Evolutionary conservation across 2,329 filamentous ascomycete genomes (phyloP).

Genomic region (Alternaria sp.): DNA sequence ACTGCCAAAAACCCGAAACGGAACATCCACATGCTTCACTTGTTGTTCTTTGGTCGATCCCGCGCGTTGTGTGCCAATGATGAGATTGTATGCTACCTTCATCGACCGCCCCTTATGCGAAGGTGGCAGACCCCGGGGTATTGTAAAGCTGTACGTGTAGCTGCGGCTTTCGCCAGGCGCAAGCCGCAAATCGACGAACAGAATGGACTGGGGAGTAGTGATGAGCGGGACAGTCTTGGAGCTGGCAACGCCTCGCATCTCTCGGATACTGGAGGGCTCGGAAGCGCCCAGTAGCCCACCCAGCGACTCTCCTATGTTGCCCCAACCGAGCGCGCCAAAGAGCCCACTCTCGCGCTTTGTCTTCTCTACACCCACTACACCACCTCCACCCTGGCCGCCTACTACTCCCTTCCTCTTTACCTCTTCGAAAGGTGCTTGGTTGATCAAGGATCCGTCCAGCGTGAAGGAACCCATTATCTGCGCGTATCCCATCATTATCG

Average conservation of each 20-base stretch:
- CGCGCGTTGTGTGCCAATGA: constrained; percentile 88
- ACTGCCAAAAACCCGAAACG: constrained; percentile 90
- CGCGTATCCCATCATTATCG: constrained; percentile 96
- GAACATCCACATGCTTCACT: constrained; percentile 88
- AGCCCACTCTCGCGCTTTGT: constrained; percentile 78
- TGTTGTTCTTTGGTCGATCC: constrained; percentile 77
- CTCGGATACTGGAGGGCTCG: constrained; percentile 90
- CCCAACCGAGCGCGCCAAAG: constrained; percentile 85
- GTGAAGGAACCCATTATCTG: constrained; percentile 93
- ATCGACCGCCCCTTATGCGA: constrained; percentile 90
- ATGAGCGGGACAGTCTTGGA: constrained; percentile 87
- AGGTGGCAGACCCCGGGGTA: constrained; percentile 89
- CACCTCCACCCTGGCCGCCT: constrained; percentile 80
- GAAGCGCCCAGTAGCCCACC: constrained; percentile 84
- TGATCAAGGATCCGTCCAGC: constrained; percentile 88
- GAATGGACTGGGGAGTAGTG: constrained; percentile 92
- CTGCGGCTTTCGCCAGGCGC: constrained; percentile 86
- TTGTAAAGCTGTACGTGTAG: constrained; percentile 83
- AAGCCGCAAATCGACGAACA: constrained; percentile 91
- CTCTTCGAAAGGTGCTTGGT: constrained; percentile 88
- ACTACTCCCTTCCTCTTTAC: constrained; percentile 94
- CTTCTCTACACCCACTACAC: constrained; percentile 80
- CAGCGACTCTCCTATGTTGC: constrained; percentile 83
- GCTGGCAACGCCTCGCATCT: constrained; percentile 88
- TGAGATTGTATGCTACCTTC: constrained; percentile 89